Evolutionary conservation across 78 protist genomes (phyloP), one percentile per base, ranked within the genome.

Genomic region (slime mould (Dictyostelium discoideum)): DNA sequence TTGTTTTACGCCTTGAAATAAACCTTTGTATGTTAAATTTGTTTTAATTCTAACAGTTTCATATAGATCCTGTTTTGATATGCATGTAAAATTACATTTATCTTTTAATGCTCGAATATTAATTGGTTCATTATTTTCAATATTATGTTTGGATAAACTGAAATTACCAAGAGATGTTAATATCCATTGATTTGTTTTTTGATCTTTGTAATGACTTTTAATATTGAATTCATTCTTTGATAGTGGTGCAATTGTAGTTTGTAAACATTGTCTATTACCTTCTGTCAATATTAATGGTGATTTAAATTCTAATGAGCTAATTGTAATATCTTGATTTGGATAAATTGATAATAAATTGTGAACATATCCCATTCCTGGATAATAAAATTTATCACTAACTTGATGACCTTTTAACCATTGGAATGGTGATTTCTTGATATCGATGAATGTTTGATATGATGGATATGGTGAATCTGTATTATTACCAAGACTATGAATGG

Each of bases 331-430:
- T 26, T 63, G 67, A 40, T 73, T 48, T n/a, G 29, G 54, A 54
- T 39, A 80, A 3, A 40, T 42, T 26, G 65, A 39, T 5, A 78
- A 29, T 9, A 88, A 11, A 46, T 88, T 88, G 0, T 79, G 74
- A 44, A 88, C 48, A 46, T 88, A 80, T 32, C 87, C 81, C 16
- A 57, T 54, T 2, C 93, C 93, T 40, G 86, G 93, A 67, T 42
- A 88, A 46, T 65, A 50, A 50, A 24, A 37, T 82, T 90, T 90
- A 0, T 74, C 76, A 37, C 37, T 72, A 22, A 90, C 37, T 60
- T 42, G 48, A 57, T 90, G 94, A 32, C 94, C 94, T 29, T 90
- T 90, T 65, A 90, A 50, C 72, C 76, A 90, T 14, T 60, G 54
- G 42, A 82, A 90, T 65, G 94, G 18, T 82, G 26, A 24, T 22